These are phyloP conservation scores for Clohesyomyces aquaticus DNA, from an alignment of 495 filamentous ascomycete species.

Conservation along the genomic window DNA sequence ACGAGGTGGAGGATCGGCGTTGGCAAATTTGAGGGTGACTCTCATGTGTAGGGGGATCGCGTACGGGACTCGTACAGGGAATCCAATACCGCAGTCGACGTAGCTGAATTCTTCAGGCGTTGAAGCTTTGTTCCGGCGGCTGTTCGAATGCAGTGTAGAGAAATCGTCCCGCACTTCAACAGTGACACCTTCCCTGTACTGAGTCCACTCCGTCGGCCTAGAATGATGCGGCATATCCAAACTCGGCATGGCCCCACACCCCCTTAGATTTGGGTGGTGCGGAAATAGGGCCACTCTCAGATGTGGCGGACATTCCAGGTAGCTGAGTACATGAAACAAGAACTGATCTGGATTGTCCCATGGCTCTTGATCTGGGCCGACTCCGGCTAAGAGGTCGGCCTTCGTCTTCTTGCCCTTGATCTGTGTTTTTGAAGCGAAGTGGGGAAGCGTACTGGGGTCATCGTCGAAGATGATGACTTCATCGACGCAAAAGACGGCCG, in stretches of 20 bases:
- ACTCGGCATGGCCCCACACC: constrained; percentile 67
- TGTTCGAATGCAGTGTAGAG: too few species aligned
- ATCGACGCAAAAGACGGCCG: constrained; percentile 76
- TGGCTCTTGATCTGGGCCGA: constrained; percentile 62
- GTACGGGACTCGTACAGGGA: constrained; percentile 49
- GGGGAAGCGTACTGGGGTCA: constrained; percentile 37
- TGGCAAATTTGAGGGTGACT: constrained; percentile 66
- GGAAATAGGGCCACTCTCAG: constrained; percentile 70
- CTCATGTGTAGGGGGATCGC: constrained; percentile 63
- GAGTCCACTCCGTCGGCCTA: constrained; percentile 65
- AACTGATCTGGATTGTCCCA: constrained; percentile 69
- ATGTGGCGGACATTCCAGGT: constrained; percentile 76
- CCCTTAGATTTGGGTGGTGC: constrained; percentile 68
- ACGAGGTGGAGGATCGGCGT: constrained; percentile 17
- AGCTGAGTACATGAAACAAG: constrained; percentile 70
- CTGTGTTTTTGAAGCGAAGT: constrained; percentile 1
- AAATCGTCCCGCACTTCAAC: constrained; percentile 40
- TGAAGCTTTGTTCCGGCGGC: constrained; percentile 19
- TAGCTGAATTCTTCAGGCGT: constrained; percentile 9
- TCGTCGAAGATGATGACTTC: constrained; percentile 78
- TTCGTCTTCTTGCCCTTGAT: constrained; percentile 19
- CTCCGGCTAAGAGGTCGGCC: constrained; percentile 41
- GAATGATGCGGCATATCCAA: constrained; percentile 79
- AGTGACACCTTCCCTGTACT: constrained; percentile 73
- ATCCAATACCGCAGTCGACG: constrained; percentile 62